Evolutionary conservation across 306 rosid genomes (phyloP), one percentile per base, ranked within the genome.

Genomic region (Gynostemma pentaphyllum): DNA sequence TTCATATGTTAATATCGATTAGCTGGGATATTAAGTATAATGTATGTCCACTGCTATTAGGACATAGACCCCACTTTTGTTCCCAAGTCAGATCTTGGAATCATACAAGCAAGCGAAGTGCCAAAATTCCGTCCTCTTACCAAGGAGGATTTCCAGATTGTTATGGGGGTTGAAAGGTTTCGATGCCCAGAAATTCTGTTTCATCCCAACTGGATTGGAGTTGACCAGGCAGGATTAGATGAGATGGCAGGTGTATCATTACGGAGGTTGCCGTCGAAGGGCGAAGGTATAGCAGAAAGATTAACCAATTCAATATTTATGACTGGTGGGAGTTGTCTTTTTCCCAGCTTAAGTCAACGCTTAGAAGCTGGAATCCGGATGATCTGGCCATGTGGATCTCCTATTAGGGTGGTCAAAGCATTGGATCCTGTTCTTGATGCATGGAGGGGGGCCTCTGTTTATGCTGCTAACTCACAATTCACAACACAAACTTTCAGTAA

Each of bases 161-260:
- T 81, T 71, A 51, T 88, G 11, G 96, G 95, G 10, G 83, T 92
- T 0, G 99, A 92, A 82, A 86, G 96, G 75, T 92, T 88, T 73
- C 81, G 99, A 62, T 88, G 96, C 81, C 99, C 99, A 4, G 99
- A 92, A 75, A 70, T 88, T 64, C 73, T 88, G 73, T 86, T 92
- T 72, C 78, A 62, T 59, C 96, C 99, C 65, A 92, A 86, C 71
- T 88, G 96, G 99, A 62, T 88, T 11, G 99, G 87, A 44, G 80
- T 88, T 11, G 96, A 92, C 78, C 95, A 86, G 74, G 90, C 78
- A 22, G 99, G 99, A 22, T 61, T 92, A 48, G 99, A 86, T 65
- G 96, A 92, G 82, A 88, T 92, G 99, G 76, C 86, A 0, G 99
- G 94, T 45, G 78, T 92, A 61, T 86, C 96, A 0, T 66, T 88